Conservation (phyloP, 495 filamentous ascomycete species). For the Aspergillus hancockii region DNA sequence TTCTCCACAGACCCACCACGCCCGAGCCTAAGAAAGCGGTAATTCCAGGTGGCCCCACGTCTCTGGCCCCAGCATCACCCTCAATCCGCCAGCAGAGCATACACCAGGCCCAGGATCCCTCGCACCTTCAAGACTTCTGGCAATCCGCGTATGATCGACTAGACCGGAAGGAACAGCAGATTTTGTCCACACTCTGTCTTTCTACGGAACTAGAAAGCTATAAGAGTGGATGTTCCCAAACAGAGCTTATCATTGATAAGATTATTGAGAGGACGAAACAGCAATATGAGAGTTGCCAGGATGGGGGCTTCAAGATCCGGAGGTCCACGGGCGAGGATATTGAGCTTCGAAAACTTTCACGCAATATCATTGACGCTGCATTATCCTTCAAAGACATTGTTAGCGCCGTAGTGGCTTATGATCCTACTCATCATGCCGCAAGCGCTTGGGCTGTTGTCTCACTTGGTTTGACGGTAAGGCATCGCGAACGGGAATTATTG, state of each 20-base stretch:
- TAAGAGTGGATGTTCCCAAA: too few relatives aligned
- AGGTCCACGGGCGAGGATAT: too few relatives aligned
- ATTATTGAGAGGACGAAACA: slow-evolving; percentile 5
- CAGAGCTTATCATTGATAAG: too few relatives aligned
- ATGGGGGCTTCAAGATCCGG: not conserved
- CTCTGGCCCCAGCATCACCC: too few relatives aligned
- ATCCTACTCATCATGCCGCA: slow-evolving; percentile 17
- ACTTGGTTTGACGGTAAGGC: slow-evolving; percentile 10
- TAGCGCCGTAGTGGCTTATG: slow-evolving; percentile 13
- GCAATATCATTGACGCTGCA: slow-evolving; percentile 17
- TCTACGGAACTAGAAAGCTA: not conserved
- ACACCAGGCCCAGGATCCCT: too few relatives aligned
- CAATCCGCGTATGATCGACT: slow-evolving; percentile 3
- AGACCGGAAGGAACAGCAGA: not conserved
- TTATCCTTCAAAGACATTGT: slow-evolving; percentile 19
- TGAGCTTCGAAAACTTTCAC: too few relatives aligned
- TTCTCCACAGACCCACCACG: too few relatives aligned
- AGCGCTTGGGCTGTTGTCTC: slow-evolving; percentile 20
- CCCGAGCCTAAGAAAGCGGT: too few relatives aligned
- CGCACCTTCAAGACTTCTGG: slow-evolving; percentile 1
- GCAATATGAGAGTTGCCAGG: slow-evolving; percentile 8
- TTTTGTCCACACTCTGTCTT: not conserved
- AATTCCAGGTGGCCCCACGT: too few relatives aligned
- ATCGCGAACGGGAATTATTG: not conserved
- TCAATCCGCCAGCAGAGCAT: too few relatives aligned